Base-by-base conservation (phyloP, 805 yeast genomes). In the Lipomyces spencermartinsiae region DNA sequence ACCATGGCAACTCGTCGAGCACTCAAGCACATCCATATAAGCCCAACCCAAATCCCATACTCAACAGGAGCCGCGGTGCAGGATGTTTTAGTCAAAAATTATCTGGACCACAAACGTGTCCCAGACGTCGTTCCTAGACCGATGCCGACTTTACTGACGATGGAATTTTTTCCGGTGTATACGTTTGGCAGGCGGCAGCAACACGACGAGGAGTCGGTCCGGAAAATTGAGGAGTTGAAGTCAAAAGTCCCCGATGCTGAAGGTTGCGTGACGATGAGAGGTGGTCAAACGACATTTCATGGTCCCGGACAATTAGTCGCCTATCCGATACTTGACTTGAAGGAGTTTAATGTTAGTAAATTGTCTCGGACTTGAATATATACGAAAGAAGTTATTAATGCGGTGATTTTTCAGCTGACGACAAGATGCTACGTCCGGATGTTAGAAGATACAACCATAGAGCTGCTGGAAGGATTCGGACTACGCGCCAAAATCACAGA, bases 251-350 rank as follows among this genome's bases (percentile, higher is more conserved):
- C 64, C 1, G 67, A 62, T 10, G 89, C 93, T 16, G 83, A 83
- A 37, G 91, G 87, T 75, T 84, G 88, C n/a, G 94, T 91, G 74
- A 85, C 95, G 0, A 87, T 87, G 63, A 82, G 99, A 69, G 99
- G 99, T 16, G 99, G 99, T 0, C 97, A 95, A 76, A 87, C 95
- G 0, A 95, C 99, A 0, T 95, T 91, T 82, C 99, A 95, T 80
- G 98, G 98, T 0, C 90, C 95, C 0, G 99, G 99, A 0, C 99
- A 95, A 78, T 76, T 92, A 51, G 97, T 93, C 1, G 87, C 92
- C 4, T 95, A 94, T 75, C 88, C 95, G 10, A 83, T 95, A 0
- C 63, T 91, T 37, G 93, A 95, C 77, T 80, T 95, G 63, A 83
- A 84, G 70, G 83, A 85, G 39, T 90, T 90, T 73, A 79, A 43